Conservation (phyloP, 805 yeast species). For the Danielia oregonensis region DNA sequence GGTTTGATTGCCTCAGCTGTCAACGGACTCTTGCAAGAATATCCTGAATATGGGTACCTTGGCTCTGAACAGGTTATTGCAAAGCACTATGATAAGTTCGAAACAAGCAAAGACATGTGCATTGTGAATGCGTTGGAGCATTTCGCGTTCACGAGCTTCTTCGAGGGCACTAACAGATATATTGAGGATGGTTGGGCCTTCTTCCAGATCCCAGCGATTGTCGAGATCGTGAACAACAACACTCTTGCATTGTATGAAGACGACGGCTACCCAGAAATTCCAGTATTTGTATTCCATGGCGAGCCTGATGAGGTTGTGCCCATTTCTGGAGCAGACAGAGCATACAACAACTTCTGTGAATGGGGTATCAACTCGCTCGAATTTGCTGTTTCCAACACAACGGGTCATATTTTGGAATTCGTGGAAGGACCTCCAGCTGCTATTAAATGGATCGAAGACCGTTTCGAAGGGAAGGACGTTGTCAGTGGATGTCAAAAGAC, state of each 20-base stretch:
- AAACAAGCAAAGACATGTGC: constrained; percentile 4
- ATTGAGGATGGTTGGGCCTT: constrained; percentile 5
- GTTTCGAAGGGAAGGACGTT: constrained; percentile 8
- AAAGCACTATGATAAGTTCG: background rate
- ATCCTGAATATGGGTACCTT: constrained; percentile 19
- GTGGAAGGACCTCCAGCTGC: constrained; percentile 11
- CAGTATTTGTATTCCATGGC: constrained; percentile 23
- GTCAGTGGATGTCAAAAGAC: constrained; percentile 9
- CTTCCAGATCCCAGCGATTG: constrained; percentile 5
- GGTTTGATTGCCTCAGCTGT: constrained; percentile 29
- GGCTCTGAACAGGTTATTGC: background rate
- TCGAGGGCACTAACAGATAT: constrained; percentile 5
- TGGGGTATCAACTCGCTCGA: constrained; percentile 27
- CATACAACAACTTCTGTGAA: constrained; percentile 26
- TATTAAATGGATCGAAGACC: constrained; percentile 9
- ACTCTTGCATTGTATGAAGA: constrained; percentile 2
- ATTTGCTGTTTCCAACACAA: constrained; percentile 20
- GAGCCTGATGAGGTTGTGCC: constrained; percentile 22
- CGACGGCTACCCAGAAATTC: constrained; percentile 20
- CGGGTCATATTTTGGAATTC: constrained; percentile 25
- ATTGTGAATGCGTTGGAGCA: constrained; percentile 3
- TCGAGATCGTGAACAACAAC: constrained; percentile 4
- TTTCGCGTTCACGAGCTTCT: constrained; percentile 6
- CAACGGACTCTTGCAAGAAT: constrained; percentile 28
- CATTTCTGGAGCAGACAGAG: constrained; percentile 11